Evolutionary conservation across 352 stramenopile genomes (phyloP).

Genomic region (Globisporangium cederbergense): DNA sequence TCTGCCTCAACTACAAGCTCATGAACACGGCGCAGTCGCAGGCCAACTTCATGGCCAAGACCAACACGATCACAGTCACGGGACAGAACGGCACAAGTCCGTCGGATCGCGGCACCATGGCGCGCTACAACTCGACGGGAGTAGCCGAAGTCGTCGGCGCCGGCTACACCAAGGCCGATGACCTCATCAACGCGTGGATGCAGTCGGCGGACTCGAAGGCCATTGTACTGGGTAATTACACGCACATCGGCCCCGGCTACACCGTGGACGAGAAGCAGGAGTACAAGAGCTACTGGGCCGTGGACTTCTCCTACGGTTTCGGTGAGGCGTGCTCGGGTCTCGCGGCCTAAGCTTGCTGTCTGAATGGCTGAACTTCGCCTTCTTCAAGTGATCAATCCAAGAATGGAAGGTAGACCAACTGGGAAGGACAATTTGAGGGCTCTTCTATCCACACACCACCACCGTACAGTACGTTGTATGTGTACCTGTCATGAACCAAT

Average conservation of each 20-base stretch:
- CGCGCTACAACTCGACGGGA: slow-evolving; percentile 28
- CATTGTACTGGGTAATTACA: slow-evolving; percentile 27
- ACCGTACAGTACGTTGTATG: slow-evolving; percentile 1
- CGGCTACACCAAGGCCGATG: slow-evolving; percentile 19
- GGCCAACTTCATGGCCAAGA: slow-evolving; percentile 22
- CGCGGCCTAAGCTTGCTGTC: neutral
- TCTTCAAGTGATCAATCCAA: neutral
- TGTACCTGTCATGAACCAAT: neutral
- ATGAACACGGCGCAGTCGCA: slow-evolving; percentile 23
- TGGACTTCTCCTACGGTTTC: slow-evolving; percentile 20
- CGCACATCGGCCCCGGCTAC: slow-evolving; percentile 29
- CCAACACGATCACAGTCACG: slow-evolving; percentile 18
- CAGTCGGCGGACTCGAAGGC: slow-evolving; percentile 8
- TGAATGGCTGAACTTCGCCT: neutral
- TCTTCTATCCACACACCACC: neutral
- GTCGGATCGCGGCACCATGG: slow-evolving; percentile 20
- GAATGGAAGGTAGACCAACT: neutral
- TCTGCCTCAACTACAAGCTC: slow-evolving; percentile 24
- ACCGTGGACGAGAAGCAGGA: slow-evolving; percentile 19
- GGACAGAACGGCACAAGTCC: slow-evolving; percentile 18
- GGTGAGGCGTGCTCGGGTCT: slow-evolving; percentile 14
- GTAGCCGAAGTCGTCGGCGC: slow-evolving; percentile 28
- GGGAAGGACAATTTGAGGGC: neutral
- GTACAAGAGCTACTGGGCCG: slow-evolving; percentile 28
- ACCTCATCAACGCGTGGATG: slow-evolving; percentile 27